A percentile compares a stretch with the other conserved stretches of the same genome.
These are phyloP conservation scores for Protomyces lactucae-debilis DNA, from an alignment of 1,139 yeast species.

Conservation along the genomic window DNA sequence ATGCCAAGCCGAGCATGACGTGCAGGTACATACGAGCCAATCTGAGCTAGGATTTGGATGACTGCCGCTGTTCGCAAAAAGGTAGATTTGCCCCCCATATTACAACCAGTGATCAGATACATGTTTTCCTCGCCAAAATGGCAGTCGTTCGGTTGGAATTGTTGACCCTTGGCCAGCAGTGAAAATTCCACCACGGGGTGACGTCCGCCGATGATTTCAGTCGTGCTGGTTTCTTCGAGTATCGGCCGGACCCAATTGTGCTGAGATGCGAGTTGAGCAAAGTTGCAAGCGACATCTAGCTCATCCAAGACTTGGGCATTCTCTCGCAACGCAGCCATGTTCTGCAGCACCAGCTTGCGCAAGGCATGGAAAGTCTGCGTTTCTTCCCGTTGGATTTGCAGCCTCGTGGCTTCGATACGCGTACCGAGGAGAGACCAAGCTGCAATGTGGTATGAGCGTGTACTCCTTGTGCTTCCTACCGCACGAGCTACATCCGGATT, in stretches of 20 bases:
- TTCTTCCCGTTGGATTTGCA: constrained; percentile 43
- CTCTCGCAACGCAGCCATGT: constrained; percentile 46
- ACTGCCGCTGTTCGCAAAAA: constrained; percentile 82
- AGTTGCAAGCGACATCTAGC: constrained; percentile 68
- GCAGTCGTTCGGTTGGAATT: constrained; percentile 63
- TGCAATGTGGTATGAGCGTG: constrained; percentile 26
- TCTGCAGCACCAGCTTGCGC: constrained; percentile 42
- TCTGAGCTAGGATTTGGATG: constrained; percentile 51
- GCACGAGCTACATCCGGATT: constrained; percentile 3
- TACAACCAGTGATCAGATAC: constrained; percentile 62
- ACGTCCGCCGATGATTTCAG: constrained; percentile 52
- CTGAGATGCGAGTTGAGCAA: constrained; percentile 65
- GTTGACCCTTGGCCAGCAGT: constrained; percentile 42
- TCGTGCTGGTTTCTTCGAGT: constrained; percentile 43
- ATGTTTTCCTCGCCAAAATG: constrained; percentile 45
- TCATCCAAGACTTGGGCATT: constrained; percentile 53
- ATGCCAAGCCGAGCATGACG: constrained; percentile 63
- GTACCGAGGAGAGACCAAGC: constrained; percentile 39
- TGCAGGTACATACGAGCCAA: constrained; percentile 49
- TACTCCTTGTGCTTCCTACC: constrained; percentile 19
- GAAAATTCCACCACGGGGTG: constrained; percentile 89
- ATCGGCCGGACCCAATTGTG: constrained; percentile 60
- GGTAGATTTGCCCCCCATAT: constrained; percentile 97
- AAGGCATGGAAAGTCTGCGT: constrained; percentile 45
- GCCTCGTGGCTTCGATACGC: constrained; percentile 35